Conservation (phyloP, 257 asterid genomes). For the Fraxinus cuspidata region DNA sequence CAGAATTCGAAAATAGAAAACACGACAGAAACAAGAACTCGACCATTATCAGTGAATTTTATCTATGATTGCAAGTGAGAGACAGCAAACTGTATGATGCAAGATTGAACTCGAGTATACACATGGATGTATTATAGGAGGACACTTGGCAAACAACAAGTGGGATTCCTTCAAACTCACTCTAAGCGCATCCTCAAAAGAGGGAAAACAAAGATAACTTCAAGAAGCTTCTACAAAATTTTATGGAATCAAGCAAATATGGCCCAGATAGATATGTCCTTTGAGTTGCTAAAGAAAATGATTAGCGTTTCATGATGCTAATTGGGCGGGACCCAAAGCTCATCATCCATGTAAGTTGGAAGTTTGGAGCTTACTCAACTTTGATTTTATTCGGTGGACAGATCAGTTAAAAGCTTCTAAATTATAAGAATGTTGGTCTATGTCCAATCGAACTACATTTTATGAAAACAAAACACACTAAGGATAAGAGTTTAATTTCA, state of each 20-base stretch:
- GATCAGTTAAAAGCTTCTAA: no score
- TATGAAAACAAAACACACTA: not conserved
- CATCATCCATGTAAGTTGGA: conserved; percentile 24
- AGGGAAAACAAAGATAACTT: not conserved
- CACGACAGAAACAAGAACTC: not conserved
- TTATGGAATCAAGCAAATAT: conserved; percentile 8
- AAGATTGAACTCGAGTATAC: conserved; percentile 13
- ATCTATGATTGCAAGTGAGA: not conserved
- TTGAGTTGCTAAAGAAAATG: conserved; percentile 13
- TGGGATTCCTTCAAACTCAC: conserved; percentile 38
- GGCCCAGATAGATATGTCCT: conserved; percentile 5
- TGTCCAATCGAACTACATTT: not conserved
- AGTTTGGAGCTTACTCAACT: not conserved
- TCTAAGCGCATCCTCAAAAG: conserved; percentile 19
- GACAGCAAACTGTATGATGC: not conserved
- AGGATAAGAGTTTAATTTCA: not conserved
- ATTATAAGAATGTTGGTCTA: not conserved
- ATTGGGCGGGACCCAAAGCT: conserved; percentile 1
- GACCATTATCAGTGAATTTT: not conserved
- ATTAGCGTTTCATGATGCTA: conserved; percentile 12
- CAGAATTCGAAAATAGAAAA: not conserved
- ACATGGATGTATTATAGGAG: conserved; percentile 7
- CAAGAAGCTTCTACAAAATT: conserved; percentile 1
- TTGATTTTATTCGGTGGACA: not conserved
- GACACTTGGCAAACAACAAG: conserved; percentile 34